Evolutionary conservation across 2,329 filamentous ascomycete genomes (phyloP), one percentile per base, ranked within the genome.

Genomic region (Aspergillus ochraceoroseus): DNA sequence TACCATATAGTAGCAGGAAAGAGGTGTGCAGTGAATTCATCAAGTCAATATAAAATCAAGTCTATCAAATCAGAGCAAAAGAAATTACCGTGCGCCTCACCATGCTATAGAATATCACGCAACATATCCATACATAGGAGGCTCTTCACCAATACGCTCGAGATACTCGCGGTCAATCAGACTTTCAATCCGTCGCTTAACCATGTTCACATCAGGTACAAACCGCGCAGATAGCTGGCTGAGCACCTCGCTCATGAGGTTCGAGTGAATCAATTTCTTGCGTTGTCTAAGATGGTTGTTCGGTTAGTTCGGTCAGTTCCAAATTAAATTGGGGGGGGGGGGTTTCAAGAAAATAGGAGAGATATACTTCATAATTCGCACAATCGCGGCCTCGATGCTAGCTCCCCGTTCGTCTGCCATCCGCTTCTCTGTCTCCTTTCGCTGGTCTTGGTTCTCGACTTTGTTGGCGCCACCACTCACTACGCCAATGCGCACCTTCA

Each of bases 401-500:
- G 66, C 66, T 6, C 62, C 66, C 28, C 72, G 64, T 44, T 72
- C 70, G 9, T 74, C 70, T 25, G 68, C 67, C 52, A 49, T 77
- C 70, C 68, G 70, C 54, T 67, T 67, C 51, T 74, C 68, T 0
- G 71, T 73, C 33, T 70, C 67, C 29, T 63, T 64, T 29, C 79
- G 70, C 62, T 82, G 79, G 20, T 72, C 70, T 37, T 75, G 71
- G 37, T 79, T 87, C 66, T 96, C 90, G 1, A 94, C 85, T 66
- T 87, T 92, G 61, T 87, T 94, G 12, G 82, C 77, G 1, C 81
- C 79, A 34, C 79, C 66, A 36, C 74, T 85, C 52, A 95, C 84
- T 4, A 92, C 83, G 14, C 87, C 87, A 13, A 92, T 86, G 64
- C 94, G 94, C 66, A 95, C 87, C 62, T 86, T 87, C 56, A 92